phyloP scores from a whole-genome alignment of 2,329 filamentous ascomycete genomes.

The Zelopaecilomyces penicillatus region DNA sequence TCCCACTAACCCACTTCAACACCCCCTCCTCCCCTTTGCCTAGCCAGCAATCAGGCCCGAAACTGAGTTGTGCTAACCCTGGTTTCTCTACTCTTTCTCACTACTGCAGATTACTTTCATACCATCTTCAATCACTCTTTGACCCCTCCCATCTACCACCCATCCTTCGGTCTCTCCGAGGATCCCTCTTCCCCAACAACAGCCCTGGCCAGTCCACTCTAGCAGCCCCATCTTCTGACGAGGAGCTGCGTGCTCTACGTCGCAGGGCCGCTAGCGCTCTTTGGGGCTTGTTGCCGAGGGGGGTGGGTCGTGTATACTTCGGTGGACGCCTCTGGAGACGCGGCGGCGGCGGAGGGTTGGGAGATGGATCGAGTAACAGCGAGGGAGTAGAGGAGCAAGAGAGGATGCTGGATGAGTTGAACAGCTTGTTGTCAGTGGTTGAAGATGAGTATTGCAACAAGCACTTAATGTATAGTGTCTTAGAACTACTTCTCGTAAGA shows the following conservation, averaged over 20 bases:
- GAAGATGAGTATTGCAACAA: conserved; percentile 85
- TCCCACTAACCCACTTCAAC: no score
- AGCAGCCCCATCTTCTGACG: conserved; percentile 50
- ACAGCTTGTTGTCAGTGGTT: conserved; percentile 63
- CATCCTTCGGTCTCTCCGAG: conserved; percentile 63
- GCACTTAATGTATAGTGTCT: conserved; percentile 72
- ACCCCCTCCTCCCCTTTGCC: neutral
- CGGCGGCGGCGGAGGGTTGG: conserved; percentile 14
- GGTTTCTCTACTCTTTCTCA: neutral
- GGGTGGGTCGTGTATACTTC: conserved; percentile 43
- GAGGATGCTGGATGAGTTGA: conserved; percentile 47
- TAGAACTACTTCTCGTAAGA: conserved; percentile 75
- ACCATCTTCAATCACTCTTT: conserved; percentile 49
- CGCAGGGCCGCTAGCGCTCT: conserved; percentile 57
- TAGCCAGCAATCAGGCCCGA: conserved; percentile 5
- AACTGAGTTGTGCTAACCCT: neutral
- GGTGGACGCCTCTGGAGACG: conserved; percentile 27
- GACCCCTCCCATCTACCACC: conserved; percentile 56
- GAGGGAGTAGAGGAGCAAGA: conserved; percentile 22
- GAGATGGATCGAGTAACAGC: conserved; percentile 8
- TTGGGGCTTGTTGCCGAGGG: conserved; percentile 38
- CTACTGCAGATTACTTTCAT: conserved; percentile 46
- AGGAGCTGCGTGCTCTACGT: conserved; percentile 53
- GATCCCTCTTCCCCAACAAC: conserved; percentile 80
- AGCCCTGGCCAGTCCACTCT: conserved; percentile 57